Evolutionary conservation across 176 grass and related monocot species (phyloP), one percentile per base, ranked within the genome.

Genomic region (Tillandsia leiboldiana): DNA sequence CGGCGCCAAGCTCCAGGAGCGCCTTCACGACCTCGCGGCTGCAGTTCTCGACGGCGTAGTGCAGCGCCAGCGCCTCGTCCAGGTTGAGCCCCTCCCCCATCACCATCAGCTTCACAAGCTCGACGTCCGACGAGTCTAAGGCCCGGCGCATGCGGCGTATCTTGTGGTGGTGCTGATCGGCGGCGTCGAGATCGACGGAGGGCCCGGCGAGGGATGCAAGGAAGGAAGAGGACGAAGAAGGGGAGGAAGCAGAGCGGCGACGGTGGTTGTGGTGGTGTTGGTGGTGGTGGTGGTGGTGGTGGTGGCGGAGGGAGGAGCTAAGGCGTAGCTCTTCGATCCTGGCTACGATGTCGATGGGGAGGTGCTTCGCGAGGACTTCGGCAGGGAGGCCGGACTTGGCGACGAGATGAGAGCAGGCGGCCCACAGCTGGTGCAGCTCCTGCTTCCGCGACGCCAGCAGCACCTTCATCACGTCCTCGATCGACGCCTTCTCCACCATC

Each of bases 381-480:
- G 89, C 77, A 1, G 93, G 93, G 14, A 92, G 83, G 13, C 93
- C 93, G 3, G 93, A 97, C 80, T 97, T 97, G 47, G 93, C 86
- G 51, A 97, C 93, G 51, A 97, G 86, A 73, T 92, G 89, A 1
- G 93, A 97, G 93, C 93, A 97, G 9, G 93, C 92, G 17, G 67
- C 77, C 93, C 93, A 97, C 15, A 97, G 89, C 77, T 92, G 93
- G 71, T 92, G 89, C 66, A 92, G 76, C 69, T 97, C 93, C 80
- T 97, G 93, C 86, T 97, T 92, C 51, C 93, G 28, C 50, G 93
- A 97, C 68, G 93, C 93, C 71, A 92, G 71, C 9, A 97, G 76
- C 50, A 97, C 93, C 79, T 97, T 97, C 93, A 97, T 97, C 63
- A 97, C 93, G 75, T 97, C 93, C 82, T 97, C 93, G 80, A 97